A percentile compares a stretch with the other conserved stretches of the same genome.
These are phyloP conservation scores for Cyberlindnera meyerae DNA, from an alignment of 805 yeast species.

Conservation along the genomic window DNA sequence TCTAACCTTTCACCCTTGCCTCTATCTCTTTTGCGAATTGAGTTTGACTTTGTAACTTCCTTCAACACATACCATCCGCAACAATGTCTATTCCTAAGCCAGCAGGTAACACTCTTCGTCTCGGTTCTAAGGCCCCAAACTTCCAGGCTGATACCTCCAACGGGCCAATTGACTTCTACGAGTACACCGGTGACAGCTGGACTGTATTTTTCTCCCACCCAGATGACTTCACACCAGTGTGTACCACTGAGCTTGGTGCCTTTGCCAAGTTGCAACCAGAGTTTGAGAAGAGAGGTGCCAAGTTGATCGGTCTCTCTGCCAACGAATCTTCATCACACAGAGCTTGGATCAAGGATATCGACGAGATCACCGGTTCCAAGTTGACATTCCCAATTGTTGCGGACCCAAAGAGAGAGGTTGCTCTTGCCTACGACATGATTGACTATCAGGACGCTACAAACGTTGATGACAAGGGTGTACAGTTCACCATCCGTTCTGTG, in stretches of 20 bases:
- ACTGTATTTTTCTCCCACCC: conserved; percentile 69
- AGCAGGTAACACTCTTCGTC: conserved; percentile 35
- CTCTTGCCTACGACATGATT: conserved; percentile 62
- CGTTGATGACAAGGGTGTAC: conserved; percentile 58
- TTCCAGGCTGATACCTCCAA: conserved; percentile 58
- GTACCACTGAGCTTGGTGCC: conserved; percentile 76
- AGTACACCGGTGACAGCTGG: conserved; percentile 59
- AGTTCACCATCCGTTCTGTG: conserved; percentile 66
- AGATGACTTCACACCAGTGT: conserved; percentile 74
- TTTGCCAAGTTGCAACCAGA: conserved; percentile 69
- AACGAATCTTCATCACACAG: conserved; percentile 58
- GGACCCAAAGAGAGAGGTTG: conserved; percentile 57
- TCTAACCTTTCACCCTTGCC: too few relatives aligned
- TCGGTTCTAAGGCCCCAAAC: conserved; percentile 67
- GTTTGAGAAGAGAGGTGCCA: conserved; percentile 58
- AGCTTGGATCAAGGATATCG: conserved; percentile 68
- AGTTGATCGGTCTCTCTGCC: conserved; percentile 64
- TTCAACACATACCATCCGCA: background rate
- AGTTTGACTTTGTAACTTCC: too few relatives aligned
- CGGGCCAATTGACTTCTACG: conserved; percentile 61
- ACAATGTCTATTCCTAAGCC: conserved; percentile 39
- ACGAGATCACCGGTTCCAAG: conserved; percentile 56
- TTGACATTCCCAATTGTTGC: conserved; percentile 66
- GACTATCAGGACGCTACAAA: conserved; percentile 66
- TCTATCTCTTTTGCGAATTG: too few relatives aligned